Evolutionary conservation across 2,329 filamentous ascomycete species (phyloP), one percentile per base, ranked within the genome.

Genomic region (Capronia epimyces): DNA sequence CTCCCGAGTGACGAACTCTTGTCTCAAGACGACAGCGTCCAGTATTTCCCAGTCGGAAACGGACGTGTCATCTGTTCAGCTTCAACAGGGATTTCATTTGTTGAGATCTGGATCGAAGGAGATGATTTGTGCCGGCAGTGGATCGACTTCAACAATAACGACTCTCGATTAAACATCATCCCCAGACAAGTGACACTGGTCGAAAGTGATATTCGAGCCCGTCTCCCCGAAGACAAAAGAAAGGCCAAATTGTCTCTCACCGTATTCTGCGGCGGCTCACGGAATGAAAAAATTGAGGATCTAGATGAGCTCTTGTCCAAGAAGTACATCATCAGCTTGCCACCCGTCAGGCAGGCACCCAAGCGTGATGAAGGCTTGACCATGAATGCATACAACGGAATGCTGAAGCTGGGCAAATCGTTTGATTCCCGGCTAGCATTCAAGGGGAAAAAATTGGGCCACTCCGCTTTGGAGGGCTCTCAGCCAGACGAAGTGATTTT

Each of bases 31-130:
- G 79, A 80, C 29, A 89, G 87, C 58, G 79, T 96, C 1, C 88
- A 95, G 63, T 87, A 87, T 1, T 97, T 88, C 83, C 82, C 86
- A 0, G 81, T 91, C 1, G 90, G 95, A 51, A 82, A 82, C 53
- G 82, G 84, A 9, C 84, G 83, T 49, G 79, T 93, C 12, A 72
- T 93, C 36, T 77, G 90, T 15, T 89, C 86, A 34, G 87, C 91
- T 2, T 76, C 84, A 1, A 86, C 88, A 0, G 93, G 91, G 0
- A 79, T 97, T 41, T 83, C 89, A 0, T 95, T 87, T 67, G 75
- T 95, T 9, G 91, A 97, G 67, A 79, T 97, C 7, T 90, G 81
- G 62, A 74, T 78, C 0, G 86, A 90, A 53, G 86, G 82, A n/a
- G 89, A 95, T 53, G 82, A 88, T 36, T 71, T 88, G 13, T 95